These are phyloP conservation scores for Syzygium grande DNA, from an alignment of 345 rosid species.

Conservation along the genomic window DNA sequence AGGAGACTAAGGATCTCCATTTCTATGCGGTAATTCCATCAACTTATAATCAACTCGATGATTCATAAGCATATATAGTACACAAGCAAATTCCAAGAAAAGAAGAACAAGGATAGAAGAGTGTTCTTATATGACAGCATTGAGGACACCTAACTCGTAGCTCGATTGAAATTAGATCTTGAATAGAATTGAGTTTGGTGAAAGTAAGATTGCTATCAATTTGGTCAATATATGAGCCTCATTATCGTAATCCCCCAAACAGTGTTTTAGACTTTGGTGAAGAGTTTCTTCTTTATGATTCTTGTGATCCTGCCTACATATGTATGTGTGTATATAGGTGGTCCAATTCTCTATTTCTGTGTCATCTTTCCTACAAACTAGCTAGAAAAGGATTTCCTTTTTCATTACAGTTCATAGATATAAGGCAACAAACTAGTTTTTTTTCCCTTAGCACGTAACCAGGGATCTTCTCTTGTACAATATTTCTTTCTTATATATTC, in stretches of 20 bases:
- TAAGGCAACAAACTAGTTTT: neutral
- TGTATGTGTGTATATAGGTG: neutral
- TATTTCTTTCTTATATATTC: neutral
- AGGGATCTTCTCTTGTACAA: neutral
- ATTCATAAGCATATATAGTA: neutral
- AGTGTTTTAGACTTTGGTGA: neutral
- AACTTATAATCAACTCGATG: neutral
- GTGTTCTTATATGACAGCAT: neutral
- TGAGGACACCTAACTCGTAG: neutral
- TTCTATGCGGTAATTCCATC: neutral
- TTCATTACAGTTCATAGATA: neutral
- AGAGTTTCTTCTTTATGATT: neutral
- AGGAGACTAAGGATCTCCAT: constrained; percentile 1
- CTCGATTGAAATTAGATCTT: neutral
- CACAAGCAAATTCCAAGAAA: neutral
- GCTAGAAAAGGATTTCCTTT: neutral
- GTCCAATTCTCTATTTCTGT: neutral
- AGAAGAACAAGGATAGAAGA: neutral
- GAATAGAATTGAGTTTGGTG: neutral
- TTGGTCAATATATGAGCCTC: neutral
- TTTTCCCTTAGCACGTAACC: neutral
- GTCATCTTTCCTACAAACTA: neutral
- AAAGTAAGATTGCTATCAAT: neutral
- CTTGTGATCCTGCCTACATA: neutral
- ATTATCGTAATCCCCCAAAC: neutral